A percentile compares a stretch with the other conserved stretches of the same genome.
These are phyloP conservation scores for Diplodia scrobiculata DNA, from an alignment of 2,329 filamentous ascomycete genomes.

Conservation along the genomic window DNA sequence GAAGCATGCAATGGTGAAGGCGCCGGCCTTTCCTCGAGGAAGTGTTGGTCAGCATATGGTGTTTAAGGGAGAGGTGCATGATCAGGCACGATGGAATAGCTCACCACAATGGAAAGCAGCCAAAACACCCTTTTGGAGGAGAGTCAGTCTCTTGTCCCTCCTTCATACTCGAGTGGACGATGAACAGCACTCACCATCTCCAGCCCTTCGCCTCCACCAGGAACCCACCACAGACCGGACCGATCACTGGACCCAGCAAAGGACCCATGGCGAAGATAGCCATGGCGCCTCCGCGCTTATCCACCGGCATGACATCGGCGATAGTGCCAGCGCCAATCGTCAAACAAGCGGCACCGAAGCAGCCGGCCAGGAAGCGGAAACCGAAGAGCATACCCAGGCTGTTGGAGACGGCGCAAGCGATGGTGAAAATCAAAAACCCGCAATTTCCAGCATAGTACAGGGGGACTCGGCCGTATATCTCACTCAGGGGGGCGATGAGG, in stretches of 20 bases:
- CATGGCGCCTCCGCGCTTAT: slow-evolving; percentile 43
- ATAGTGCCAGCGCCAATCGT: slow-evolving; percentile 44
- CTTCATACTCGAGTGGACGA: background rate
- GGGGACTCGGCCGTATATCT: slow-evolving; percentile 41
- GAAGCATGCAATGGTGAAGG: slow-evolving; percentile 44
- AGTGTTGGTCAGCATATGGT: background rate
- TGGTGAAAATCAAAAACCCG: slow-evolving; percentile 56
- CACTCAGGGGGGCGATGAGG: slow-evolving; percentile 44
- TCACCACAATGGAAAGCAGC: slow-evolving; percentile 33
- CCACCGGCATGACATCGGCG: slow-evolving; percentile 42
- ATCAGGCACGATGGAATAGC: background rate
- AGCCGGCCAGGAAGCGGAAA: slow-evolving; percentile 44
- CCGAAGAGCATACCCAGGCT: slow-evolving; percentile 45
- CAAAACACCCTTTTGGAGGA: slow-evolving; percentile 37
- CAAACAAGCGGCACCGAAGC: slow-evolving; percentile 40
- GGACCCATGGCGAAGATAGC: slow-evolving; percentile 44
- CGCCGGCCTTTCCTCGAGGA: slow-evolving; percentile 35
- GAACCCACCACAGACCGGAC: slow-evolving; percentile 42
- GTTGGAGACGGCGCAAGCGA: slow-evolving; percentile 44
- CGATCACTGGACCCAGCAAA: slow-evolving; percentile 42
- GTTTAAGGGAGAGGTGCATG: background rate
- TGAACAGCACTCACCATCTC: slow-evolving; percentile 35
- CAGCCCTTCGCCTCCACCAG: slow-evolving; percentile 40
- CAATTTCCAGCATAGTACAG: slow-evolving; percentile 48
- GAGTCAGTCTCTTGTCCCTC: background rate